phyloP scores from a whole-genome alignment of 1,139 yeast species.

The Geotrichum reessii region DNA sequence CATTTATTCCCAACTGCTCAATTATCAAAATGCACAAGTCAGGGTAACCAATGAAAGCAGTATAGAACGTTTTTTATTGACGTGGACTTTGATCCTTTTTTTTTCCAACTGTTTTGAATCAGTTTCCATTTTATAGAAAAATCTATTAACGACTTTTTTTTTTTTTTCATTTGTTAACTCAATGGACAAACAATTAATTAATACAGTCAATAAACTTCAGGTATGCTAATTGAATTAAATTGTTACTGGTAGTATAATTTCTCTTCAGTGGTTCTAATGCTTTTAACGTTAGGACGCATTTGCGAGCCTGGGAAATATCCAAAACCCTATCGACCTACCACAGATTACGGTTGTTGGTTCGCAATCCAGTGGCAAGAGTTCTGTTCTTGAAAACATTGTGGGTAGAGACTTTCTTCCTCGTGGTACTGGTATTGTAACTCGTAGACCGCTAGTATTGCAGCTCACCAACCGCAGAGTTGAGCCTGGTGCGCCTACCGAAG shows the following conservation, averaged over 20 bases:
- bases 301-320: constrained; percentile 73
- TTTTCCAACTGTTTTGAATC: background rate
- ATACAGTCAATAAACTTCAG: constrained; percentile 78
- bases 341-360: constrained; percentile 96
- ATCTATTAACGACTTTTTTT: background rate
- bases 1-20: background rate
- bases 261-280: constrained; percentile 63
- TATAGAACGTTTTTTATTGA: background rate
- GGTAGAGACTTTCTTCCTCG: constrained; percentile 93
- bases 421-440: constrained; percentile 93
- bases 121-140: background rate
- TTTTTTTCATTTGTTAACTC: background rate
- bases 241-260: background rate
- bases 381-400: constrained; percentile 88
- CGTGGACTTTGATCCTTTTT: constrained; percentile 8
- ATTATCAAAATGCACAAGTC: background rate
- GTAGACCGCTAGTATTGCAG: constrained; percentile 85
- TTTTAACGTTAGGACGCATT: constrained; percentile 81
- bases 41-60: background rate
- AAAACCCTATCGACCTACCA: constrained; percentile 63
- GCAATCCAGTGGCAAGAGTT: constrained; percentile 90
- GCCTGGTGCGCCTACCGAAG: constrained; percentile 17
- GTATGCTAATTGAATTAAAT: constrained; percentile 19
- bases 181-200: constrained; percentile 88
- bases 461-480: constrained; percentile 60